A percentile compares a stretch with the other conserved stretches of the same genome.
Evolutionary conservation across 179 eudicot species (phyloP).

Genomic region (Nepenthes alata): DNA sequence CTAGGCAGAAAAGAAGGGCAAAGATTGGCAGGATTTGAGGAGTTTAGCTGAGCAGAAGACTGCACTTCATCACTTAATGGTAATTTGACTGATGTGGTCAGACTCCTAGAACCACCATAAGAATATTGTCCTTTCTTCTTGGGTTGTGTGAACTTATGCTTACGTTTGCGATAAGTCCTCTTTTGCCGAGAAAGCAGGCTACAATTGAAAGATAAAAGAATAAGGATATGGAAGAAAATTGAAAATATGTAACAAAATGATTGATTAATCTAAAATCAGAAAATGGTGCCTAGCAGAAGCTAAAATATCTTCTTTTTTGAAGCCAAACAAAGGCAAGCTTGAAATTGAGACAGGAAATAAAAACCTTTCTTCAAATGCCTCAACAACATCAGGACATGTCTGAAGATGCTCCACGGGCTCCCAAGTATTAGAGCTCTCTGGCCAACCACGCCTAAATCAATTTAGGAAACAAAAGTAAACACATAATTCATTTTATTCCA

Average conservation of each 20-base stretch:
- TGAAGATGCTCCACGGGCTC: constrained; percentile 83
- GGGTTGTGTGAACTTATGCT: constrained; percentile 55
- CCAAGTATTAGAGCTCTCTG: constrained; percentile 96
- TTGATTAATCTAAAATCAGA: too few species aligned
- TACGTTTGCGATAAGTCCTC: constrained; percentile 48
- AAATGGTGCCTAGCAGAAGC: too few species aligned
- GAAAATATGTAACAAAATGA: too few species aligned
- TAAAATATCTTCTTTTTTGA: too few species aligned
- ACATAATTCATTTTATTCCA: neutral
- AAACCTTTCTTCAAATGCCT: constrained; percentile 84
- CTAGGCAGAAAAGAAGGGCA: constrained; percentile 3
- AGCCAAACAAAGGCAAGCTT: neutral
- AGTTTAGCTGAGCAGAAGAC: constrained; percentile 18
- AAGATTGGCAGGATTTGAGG: constrained; percentile 9
- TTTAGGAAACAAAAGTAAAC: constrained; percentile 4
- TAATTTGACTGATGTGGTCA: constrained; percentile 27
- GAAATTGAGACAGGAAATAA: neutral
- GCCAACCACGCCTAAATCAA: constrained; percentile 90
- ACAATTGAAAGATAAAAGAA: constrained; percentile 13
- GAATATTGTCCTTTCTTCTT: constrained; percentile 70
- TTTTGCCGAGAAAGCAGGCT: constrained; percentile 55
- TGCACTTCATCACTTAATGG: constrained; percentile 22
- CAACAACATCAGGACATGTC: constrained; percentile 73
- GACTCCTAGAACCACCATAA: constrained; percentile 51
- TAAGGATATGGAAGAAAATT: constrained; percentile 5